Percentiles rank a stretch among this genome's conserved stretches.
These are phyloP conservation scores for Magnaporthiopsis rhizophila DNA, from an alignment of 2,329 filamentous ascomycete genomes.

Conservation along the genomic window DNA sequence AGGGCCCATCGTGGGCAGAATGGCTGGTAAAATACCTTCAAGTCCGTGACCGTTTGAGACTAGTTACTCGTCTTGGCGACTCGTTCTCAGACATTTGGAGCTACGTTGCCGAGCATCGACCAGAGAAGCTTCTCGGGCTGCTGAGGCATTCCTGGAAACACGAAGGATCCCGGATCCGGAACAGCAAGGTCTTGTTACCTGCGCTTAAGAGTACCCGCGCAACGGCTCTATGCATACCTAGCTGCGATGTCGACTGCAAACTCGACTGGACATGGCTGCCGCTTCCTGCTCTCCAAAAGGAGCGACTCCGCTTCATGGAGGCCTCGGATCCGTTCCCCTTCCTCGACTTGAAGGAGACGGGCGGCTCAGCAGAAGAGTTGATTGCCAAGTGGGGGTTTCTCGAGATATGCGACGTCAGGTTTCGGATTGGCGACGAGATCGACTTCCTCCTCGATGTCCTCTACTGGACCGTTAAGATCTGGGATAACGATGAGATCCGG, in stretches of 20 bases:
- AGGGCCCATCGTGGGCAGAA: slow-evolving; percentile 4
- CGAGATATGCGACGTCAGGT: neutral
- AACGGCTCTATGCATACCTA: neutral
- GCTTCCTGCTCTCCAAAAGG: neutral
- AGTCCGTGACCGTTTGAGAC: neutral
- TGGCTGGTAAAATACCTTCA: slow-evolving; percentile 10
- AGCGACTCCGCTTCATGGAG: neutral
- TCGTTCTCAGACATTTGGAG: neutral
- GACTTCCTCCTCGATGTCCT: neutral
- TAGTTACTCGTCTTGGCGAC: neutral
- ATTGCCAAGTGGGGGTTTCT: neutral
- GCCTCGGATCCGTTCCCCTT: slow-evolving; percentile 1
- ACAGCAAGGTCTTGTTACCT: neutral
- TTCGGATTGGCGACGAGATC: neutral
- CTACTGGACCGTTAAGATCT: neutral
- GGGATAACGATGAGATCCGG: neutral
- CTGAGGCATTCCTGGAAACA: neutral
- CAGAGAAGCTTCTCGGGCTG: slow-evolving; percentile 14
- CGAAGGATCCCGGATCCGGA: neutral
- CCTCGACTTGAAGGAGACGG: neutral
- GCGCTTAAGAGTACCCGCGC: neutral
- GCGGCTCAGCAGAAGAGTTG: neutral
- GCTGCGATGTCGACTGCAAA: neutral
- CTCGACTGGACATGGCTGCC: neutral
- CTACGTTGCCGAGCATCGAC: slow-evolving; percentile 12